Evolutionary conservation across 352 stramenopile genomes (phyloP), one percentile per base, ranked within the genome.

Genomic region (Globisporangium nagaii): DNA sequence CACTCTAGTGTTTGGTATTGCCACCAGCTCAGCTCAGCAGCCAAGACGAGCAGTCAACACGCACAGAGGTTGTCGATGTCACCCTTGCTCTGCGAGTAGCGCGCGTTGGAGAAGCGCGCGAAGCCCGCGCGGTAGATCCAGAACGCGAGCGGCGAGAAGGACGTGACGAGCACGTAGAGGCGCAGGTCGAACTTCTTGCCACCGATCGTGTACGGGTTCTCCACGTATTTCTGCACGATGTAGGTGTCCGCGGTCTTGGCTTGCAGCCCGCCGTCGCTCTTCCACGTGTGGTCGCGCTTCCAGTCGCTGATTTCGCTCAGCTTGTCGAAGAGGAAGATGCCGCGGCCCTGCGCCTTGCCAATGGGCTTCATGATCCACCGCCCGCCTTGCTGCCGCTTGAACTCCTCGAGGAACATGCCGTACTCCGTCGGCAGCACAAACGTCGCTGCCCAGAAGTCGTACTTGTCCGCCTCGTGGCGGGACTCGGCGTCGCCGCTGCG

Each of bases 281-380:
- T 79, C 70, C 69, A 76, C 36, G 71, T 75, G n/a, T 68, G 69
- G 45, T 95, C 83, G 40, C 70, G 89, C 49, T 86, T 84, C 87
- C 88, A 96, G 41, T 96, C 80, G 56, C 53, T 83, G 51, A 96
- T 96, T 34, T 97, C 75, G 49, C 68, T 90, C 3, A 96, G 69
- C 55, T 92, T 91, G 9, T 80, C 86, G 51, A 96, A 91, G 17
- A 96, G 58, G 62, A 96, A 96, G 54, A 97, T 97, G 25, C 84
- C 86, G 13, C 73, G 63, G 3, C 73, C 70, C 55, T 84, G 73
- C 17, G 81, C 76, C 39, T 83, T 90, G 6, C 90, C 90, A 15
- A 97, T 89, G 10, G 90, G 91, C 55, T 98, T 98, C 90, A 98
- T 97, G 58, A 97, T 97, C 91, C 91, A 97, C 20, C 88, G 74